Conservation (phyloP, 2,329 filamentous ascomycete species). For the Keithomyces neogunnii region DNA sequence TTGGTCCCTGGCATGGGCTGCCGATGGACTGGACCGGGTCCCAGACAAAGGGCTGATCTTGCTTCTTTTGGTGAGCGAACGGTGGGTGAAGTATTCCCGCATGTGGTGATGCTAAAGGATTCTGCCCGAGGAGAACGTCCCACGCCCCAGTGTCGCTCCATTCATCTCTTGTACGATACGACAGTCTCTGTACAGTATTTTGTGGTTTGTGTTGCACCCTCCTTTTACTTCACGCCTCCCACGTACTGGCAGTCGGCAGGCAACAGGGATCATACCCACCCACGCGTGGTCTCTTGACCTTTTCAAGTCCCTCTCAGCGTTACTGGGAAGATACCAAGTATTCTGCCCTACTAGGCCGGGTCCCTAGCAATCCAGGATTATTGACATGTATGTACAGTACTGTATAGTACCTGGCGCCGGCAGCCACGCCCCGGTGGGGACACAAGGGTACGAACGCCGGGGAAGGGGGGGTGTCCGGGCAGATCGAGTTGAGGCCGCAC, state of each 20-base stretch:
- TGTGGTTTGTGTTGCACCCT: not conserved
- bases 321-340: not conserved
- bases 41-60: conserved; percentile 1
- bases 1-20: conserved; percentile 2
- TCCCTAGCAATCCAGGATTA: not conserved
- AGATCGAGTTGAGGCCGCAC: conserved; percentile 8
- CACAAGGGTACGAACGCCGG: not conserved
- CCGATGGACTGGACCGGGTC: not conserved
- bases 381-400: not conserved
- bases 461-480: not conserved
- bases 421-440: not conserved
- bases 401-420: not conserved
- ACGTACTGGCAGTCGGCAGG: not conserved
- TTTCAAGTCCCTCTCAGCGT: not conserved
- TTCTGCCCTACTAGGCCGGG: conserved; percentile 2
- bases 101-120: not conserved
- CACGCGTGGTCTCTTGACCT: too few relatives aligned
- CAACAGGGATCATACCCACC: not conserved
- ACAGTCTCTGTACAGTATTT: too few relatives aligned
- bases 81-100: too few relatives aligned
- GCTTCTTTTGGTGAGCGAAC: not conserved
- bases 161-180: not conserved
- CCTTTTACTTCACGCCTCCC: not conserved
- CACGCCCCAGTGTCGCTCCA: not conserved
- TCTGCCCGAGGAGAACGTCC: not conserved